A percentile compares a stretch with the other conserved stretches of the same genome.
Evolutionary conservation across 768 basidiomycete species (phyloP).

Genomic region (Tephrocybe sp.): DNA sequence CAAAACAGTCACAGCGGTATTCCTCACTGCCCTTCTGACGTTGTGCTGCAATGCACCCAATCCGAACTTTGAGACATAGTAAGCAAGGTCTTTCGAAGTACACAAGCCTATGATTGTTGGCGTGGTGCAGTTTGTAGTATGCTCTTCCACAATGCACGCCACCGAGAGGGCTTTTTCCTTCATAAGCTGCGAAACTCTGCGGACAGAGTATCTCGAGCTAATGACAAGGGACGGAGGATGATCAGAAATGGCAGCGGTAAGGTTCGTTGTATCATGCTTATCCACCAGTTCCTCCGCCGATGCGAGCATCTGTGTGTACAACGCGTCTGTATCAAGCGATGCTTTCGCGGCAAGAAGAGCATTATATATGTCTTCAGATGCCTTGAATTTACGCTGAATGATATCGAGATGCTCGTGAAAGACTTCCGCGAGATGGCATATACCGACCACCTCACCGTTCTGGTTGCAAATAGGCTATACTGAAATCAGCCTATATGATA

Average conservation of each 20-base stretch:
- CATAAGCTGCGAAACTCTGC: background rate
- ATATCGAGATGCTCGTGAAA: background rate
- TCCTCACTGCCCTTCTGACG: background rate
- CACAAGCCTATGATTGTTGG: background rate
- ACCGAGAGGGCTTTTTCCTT: background rate
- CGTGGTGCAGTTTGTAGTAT: background rate
- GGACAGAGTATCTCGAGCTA: background rate
- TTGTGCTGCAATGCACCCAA: background rate
- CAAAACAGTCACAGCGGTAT: background rate
- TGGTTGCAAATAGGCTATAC: background rate
- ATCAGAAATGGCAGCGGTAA: background rate
- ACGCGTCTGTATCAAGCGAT: background rate
- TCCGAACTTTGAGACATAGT: background rate
- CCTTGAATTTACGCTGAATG: background rate
- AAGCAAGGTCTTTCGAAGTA: background rate
- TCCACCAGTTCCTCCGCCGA: background rate
- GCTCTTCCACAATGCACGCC: background rate
- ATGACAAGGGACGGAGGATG: background rate
- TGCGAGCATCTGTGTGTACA: background rate
- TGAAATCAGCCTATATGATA: background rate
- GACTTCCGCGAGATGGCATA: background rate
- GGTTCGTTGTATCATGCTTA: background rate
- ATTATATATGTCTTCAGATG: background rate
- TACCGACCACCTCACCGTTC: background rate
- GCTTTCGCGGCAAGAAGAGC: background rate